These are phyloP conservation scores for Xylariaceae sp. DNA, from an alignment of 2,329 filamentous ascomycete genomes.

Conservation along the genomic window DNA sequence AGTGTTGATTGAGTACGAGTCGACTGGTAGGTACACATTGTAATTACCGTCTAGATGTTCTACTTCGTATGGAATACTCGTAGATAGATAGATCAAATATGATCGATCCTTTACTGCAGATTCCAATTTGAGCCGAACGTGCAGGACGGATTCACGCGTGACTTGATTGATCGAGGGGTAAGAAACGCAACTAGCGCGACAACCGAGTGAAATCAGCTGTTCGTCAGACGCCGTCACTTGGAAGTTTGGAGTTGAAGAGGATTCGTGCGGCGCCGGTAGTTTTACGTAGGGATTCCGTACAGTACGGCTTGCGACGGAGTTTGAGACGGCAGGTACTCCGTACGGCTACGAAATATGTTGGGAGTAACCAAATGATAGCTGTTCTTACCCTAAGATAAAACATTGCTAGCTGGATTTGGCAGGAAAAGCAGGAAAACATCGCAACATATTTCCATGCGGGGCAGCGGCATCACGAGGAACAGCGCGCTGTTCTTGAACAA, in stretches of 20 bases:
- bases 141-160: background rate
- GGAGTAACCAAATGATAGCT: background rate
- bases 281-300: too few relatives aligned
- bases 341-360: background rate
- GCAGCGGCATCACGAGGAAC: slow-evolving; percentile 26
- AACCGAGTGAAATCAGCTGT: background rate
- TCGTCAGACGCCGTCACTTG: background rate
- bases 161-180: background rate
- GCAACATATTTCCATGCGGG: slow-evolving; percentile 25
- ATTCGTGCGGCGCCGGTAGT: background rate
- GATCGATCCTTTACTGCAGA: too few relatives aligned
- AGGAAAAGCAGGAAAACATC: slow-evolving; percentile 19
- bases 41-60: too few relatives aligned
- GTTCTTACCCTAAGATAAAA: background rate
- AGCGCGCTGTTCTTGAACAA: slow-evolving; percentile 29
- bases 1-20: too few relatives aligned
- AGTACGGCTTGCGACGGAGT: slow-evolving; percentile 11
- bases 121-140: too few relatives aligned
- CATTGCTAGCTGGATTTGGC: slow-evolving; percentile 17
- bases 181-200: background rate
- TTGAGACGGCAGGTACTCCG: background rate
- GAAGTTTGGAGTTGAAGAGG: background rate
- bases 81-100: too few relatives aligned
- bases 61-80: too few relatives aligned
- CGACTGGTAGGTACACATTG: too few relatives aligned